Percentiles rank a stretch among this genome's conserved stretches.
Evolutionary conservation across 2,329 filamentous ascomycete species (phyloP).

Genomic region (Penicillium olsonii): DNA sequence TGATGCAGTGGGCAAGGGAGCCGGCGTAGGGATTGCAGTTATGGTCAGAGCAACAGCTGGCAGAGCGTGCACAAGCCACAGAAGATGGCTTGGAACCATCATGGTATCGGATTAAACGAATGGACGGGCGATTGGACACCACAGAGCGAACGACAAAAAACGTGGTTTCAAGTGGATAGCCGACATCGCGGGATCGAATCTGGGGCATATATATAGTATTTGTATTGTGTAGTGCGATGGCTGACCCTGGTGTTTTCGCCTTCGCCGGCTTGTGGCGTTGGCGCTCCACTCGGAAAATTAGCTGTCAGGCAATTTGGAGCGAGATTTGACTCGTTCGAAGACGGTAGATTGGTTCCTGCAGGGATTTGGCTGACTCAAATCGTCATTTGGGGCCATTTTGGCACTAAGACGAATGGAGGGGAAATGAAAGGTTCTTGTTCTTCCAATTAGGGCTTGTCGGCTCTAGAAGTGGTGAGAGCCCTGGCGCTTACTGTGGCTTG

Average conservation of each 20-base stretch:
- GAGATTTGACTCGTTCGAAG: not conserved
- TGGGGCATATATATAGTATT: not conserved
- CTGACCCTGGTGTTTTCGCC: not conserved
- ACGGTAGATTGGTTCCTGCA: slow-evolving; percentile 1
- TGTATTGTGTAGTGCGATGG: not conserved
- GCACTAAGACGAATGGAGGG: not conserved
- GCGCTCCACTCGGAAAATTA: slow-evolving; percentile 2
- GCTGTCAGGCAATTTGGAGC: slow-evolving; percentile 3
- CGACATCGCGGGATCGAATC: not conserved
- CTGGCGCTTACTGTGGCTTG: not conserved
- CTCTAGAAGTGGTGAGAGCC: not conserved
- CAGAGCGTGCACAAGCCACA: slow-evolving; percentile 7
- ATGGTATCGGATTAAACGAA: slow-evolving; percentile 3
- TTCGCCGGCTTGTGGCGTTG: slow-evolving; percentile 1
- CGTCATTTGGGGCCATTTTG: not conserved
- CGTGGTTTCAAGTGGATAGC: not conserved
- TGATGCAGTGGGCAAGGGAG: not conserved
- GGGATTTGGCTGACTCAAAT: not conserved
- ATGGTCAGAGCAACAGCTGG: slow-evolving; percentile 3
- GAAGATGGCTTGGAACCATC: not conserved
- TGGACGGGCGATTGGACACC: slow-evolving; percentile 4
- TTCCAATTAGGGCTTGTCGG: slow-evolving; percentile 3
- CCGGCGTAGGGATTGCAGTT: not conserved
- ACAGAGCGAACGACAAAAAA: not conserved
- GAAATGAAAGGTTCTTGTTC: not conserved